Percentiles rank a stretch among this genome's conserved stretches.
These are phyloP conservation scores for Phytophthora macrochlamydospora DNA, from an alignment of 352 stramenopile genomes.

Conservation along the genomic window DNA sequence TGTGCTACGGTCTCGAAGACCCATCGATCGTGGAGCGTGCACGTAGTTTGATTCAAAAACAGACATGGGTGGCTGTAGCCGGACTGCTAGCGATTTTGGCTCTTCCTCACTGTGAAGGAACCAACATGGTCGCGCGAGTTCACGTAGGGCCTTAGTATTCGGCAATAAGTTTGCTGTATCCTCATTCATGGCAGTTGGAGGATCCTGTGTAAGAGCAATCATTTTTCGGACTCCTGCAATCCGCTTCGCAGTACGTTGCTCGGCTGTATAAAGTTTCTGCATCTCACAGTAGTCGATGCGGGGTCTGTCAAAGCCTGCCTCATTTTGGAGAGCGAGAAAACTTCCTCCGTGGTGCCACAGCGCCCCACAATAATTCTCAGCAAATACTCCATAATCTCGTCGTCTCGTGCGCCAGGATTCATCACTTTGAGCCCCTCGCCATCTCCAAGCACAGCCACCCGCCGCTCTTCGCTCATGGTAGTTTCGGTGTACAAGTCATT, in stretches of 20 bases:
- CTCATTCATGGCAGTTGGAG: not conserved
- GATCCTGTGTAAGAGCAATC: conserved; percentile 11
- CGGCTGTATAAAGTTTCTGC: conserved; percentile 39
- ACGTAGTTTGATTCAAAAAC: conserved; percentile 66
- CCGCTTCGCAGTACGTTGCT: conserved; percentile 18
- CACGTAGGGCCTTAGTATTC: conserved; percentile 9
- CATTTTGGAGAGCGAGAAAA: conserved; percentile 53
- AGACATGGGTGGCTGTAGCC: conserved; percentile 49
- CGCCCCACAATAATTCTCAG: conserved; percentile 53
- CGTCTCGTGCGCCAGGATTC: conserved; percentile 43
- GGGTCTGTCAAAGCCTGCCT: conserved; percentile 37
- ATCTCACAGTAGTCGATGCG: conserved; percentile 56
- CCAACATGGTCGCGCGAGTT: conserved; percentile 32
- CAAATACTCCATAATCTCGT: conserved; percentile 68
- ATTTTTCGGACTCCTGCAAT: conserved; percentile 32
- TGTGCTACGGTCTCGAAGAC: conserved; percentile 40
- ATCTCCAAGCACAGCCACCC: conserved; percentile 45
- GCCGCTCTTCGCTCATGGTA: conserved; percentile 63
- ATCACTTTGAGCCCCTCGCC: conserved; percentile 42
- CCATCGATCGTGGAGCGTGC: conserved; percentile 29
- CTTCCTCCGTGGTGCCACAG: conserved; percentile 49
- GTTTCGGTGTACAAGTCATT: conserved; percentile 64
- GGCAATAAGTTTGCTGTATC: not conserved
- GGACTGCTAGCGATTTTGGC: conserved; percentile 24
- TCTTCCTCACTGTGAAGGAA: conserved; percentile 34